Evolutionary conservation across 192 early-diverging fungal genomes (phyloP).

Genomic region (Rhizoclosmatium globosum): DNA sequence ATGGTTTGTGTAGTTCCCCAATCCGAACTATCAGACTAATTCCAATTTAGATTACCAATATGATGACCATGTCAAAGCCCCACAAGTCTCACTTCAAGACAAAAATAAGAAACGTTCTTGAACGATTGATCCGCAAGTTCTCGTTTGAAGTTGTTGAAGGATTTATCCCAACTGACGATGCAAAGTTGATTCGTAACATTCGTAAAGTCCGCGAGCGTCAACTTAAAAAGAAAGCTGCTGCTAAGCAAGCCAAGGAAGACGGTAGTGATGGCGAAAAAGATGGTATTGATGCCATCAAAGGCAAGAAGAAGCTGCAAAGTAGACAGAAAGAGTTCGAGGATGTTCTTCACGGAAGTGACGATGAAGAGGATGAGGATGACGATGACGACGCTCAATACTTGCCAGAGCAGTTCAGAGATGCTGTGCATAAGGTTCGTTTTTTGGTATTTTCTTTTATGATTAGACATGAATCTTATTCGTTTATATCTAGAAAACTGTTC

Average conservation of each 20-base stretch:
- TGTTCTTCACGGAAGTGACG: constrained; percentile 90
- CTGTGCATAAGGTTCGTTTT: constrained; percentile 32
- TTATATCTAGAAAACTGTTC: background rate
- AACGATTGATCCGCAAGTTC: constrained; percentile 88
- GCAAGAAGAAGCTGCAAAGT: constrained; percentile 33
- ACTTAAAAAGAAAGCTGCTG: constrained; percentile 68
- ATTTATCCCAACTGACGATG: constrained; percentile 85
- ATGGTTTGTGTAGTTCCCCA: constrained; percentile 60
- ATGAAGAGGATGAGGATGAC: constrained; percentile 82
- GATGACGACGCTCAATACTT: constrained; percentile 66
- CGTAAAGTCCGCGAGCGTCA: constrained; percentile 83
- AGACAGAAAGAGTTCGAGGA: constrained; percentile 79
- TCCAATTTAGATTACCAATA: constrained; percentile 53
- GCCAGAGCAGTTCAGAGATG: constrained; percentile 53
- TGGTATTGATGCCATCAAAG: constrained; percentile 50
- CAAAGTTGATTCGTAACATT: constrained; percentile 91
- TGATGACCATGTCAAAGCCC: constrained; percentile 85
- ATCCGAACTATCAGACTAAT: constrained; percentile 12
- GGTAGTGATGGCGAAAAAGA: constrained; percentile 55
- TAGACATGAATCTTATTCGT: too few species aligned
- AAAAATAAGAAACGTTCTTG: constrained; percentile 91
- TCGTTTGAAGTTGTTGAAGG: constrained; percentile 80
- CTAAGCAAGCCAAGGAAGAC: constrained; percentile 49
- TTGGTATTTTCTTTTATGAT: too few species aligned
- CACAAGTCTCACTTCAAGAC: constrained; percentile 91